Evolutionary conservation across 257 asterid genomes (phyloP).

Genomic region (Handroanthus guayacan): DNA sequence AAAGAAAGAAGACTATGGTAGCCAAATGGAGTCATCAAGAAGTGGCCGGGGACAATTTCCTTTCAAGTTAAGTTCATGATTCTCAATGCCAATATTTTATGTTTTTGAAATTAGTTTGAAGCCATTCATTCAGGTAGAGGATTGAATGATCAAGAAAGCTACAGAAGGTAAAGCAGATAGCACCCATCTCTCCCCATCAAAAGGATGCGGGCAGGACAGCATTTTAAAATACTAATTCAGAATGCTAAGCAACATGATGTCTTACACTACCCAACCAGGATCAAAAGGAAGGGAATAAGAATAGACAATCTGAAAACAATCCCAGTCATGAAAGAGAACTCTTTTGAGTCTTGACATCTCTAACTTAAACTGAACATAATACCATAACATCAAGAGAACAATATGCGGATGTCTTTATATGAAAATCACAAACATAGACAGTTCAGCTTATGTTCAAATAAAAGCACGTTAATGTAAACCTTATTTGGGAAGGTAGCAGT

Average conservation of each 20-base stretch:
- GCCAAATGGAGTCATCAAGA: background rate
- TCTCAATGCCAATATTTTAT: background rate
- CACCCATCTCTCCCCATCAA: slow-evolving; percentile 4
- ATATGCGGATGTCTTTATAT: background rate
- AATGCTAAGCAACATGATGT: background rate
- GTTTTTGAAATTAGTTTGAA: background rate
- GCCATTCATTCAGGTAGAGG: background rate
- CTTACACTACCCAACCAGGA: slow-evolving; percentile 1
- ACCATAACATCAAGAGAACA: slow-evolving; percentile 1
- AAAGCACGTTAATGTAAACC: slow-evolving; percentile 33
- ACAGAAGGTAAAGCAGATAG: slow-evolving; percentile 1
- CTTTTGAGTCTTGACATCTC: slow-evolving; percentile 8
- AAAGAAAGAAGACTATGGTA: background rate
- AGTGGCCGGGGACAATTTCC: background rate
- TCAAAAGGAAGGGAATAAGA: background rate
- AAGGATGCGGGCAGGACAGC: slow-evolving; percentile 1
- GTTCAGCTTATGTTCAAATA: slow-evolving; percentile 30
- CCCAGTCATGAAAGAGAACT: slow-evolving; percentile 21
- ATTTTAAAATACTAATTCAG: background rate
- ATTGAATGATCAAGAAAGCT: slow-evolving; percentile 24
- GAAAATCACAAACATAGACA: slow-evolving; percentile 11
- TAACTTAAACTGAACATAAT: background rate
- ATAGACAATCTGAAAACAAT: slow-evolving; percentile 23
- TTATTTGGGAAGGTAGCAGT: slow-evolving; percentile 37
- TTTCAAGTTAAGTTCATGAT: background rate